Percentiles rank a stretch among this genome's conserved stretches.
Conservation (phyloP, 768 basidiomycete species). For the Calvatia gigantea region DNA sequence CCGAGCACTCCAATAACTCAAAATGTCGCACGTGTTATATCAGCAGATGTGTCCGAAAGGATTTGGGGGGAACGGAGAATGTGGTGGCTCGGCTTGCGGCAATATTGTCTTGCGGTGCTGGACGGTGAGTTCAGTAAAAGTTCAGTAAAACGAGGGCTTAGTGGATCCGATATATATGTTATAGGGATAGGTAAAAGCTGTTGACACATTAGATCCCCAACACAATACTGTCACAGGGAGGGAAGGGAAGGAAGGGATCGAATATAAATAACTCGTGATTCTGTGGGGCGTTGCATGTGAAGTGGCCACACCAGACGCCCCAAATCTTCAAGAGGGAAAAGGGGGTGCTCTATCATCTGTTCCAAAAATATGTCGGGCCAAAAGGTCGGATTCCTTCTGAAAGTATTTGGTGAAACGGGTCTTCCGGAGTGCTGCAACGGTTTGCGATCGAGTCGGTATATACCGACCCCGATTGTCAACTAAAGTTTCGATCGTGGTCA, state of each 20-base stretch:
- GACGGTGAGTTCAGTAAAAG: background rate
- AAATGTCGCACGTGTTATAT: background rate
- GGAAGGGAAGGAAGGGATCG: background rate
- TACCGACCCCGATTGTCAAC: background rate
- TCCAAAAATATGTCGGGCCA: background rate
- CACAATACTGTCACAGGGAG: background rate
- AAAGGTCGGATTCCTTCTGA: background rate
- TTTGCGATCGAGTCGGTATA: background rate
- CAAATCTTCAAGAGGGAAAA: background rate
- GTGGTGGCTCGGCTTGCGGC: background rate
- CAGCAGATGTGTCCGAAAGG: background rate
- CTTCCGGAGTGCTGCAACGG: background rate
- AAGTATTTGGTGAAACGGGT: background rate
- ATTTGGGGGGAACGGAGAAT: background rate
- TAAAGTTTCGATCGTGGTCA: conserved; percentile 1
- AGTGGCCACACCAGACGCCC: conserved; percentile 1
- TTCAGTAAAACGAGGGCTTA: background rate
- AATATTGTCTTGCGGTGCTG: background rate
- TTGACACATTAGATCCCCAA: background rate
- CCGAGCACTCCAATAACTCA: background rate
- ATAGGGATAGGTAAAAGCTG: background rate
- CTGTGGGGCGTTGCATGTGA: background rate
- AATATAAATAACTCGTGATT: background rate
- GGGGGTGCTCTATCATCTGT: background rate
- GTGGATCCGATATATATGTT: conserved; percentile 1